Base-by-base conservation (phyloP, 306 rosid species). In the Glycine tomentella region DNA sequence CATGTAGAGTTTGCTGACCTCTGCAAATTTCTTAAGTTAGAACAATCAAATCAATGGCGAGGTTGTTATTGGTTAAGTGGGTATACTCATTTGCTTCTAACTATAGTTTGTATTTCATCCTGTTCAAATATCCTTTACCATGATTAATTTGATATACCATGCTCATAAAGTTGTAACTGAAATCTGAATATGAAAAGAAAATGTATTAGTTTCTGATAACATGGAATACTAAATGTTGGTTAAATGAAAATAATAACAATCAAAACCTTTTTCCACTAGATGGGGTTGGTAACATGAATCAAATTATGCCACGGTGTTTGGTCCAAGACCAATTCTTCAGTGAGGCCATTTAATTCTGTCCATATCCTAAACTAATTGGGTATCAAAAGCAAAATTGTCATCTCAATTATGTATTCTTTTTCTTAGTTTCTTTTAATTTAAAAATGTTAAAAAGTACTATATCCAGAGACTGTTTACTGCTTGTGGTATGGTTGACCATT, bases 351-450 rank as follows among this genome's bases (percentile, higher is more conserved):
- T 68, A 16, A 45, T 44, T 66, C 31, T 66, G 31, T 38, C 34
- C 38, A 2, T 10, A 34, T 16, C 69, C 46, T 3, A 12, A 31
- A 72, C 9, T 13, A n/a, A 58, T 31, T 6, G 50, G 53, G 3
- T 75, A 67, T 74, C 20, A 64, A 25, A 40, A 64, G 9, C 25
- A 58, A 64, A 56, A 58, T 64, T 15, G 34, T 81, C 69, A 57
- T 61, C 81, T 7, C 64, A 58, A 81, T 36, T 46, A 17, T 48
- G 17, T 64, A 3, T 31, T 14, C n/a, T n/a, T 61, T n/a, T 38
- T 61, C 2, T 15, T 6, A 58, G 38, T 16, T 70, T 71, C 38
- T 50, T 0, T 36, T 16, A 4, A 44, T 33, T 71, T 69, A 3
- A 51, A 40, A 52, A 64, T 74, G 13, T 64, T 5, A 53, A 42